These are phyloP conservation scores for Cyberlindnera xishuangbannaensis DNA, from an alignment of 805 yeast species.

Conservation along the genomic window DNA sequence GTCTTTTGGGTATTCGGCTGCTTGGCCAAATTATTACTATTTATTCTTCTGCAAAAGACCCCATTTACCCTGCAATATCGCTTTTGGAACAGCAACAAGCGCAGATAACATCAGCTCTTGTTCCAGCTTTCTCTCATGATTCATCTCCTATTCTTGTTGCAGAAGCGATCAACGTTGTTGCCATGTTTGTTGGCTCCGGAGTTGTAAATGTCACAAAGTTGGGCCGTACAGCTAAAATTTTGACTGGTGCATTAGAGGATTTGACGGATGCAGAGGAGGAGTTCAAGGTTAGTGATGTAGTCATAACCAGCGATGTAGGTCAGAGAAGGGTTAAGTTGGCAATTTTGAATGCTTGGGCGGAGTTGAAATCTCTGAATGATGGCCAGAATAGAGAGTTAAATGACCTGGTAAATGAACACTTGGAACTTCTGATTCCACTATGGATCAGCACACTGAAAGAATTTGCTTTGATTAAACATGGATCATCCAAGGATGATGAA, in stretches of 20 bases:
- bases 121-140: conserved; percentile 76
- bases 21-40: conserved; percentile 56
- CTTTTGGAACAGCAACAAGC: conserved; percentile 91
- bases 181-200: conserved; percentile 64
- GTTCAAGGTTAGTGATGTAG: conserved; percentile 52
- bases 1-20: conserved; percentile 59
- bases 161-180: conserved; percentile 71
- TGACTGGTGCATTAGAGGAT: conserved; percentile 63
- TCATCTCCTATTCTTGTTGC: conserved; percentile 71
- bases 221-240: conserved; percentile 54
- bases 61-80: conserved; percentile 63
- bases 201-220: conserved; percentile 44
- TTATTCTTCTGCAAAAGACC: conserved; percentile 61
- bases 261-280: conserved; percentile 26
- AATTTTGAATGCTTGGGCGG: conserved; percentile 70
- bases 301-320: conserved; percentile 37
- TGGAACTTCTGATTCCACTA: conserved; percentile 56
- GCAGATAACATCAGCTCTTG: conserved; percentile 81
- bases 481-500: conserved; percentile 32
- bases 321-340: conserved; percentile 48
- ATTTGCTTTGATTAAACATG: conserved; percentile 52
- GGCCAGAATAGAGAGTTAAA: conserved; percentile 35
- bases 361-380: conserved; percentile 35
- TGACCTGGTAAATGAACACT: conserved; percentile 48
- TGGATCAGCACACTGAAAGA: conserved; percentile 80